Conservation (phyloP, 805 yeast genomes). For the Nematodospora valgi region DNA sequence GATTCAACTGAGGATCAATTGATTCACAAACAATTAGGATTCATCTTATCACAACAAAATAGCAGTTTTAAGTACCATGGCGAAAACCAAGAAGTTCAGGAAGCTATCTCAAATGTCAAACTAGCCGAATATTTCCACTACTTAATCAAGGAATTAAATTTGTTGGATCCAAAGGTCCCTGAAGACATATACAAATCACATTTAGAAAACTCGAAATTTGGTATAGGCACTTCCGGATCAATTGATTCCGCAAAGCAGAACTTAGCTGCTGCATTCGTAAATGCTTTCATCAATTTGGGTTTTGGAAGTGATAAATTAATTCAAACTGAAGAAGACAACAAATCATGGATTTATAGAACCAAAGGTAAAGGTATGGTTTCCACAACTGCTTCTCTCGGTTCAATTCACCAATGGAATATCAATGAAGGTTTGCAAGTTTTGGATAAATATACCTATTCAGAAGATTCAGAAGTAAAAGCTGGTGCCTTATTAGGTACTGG, state of each 20-base stretch:
- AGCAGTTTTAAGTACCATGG: slow-evolving; percentile 68
- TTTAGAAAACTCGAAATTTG: slow-evolving; percentile 66
- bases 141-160: slow-evolving; percentile 80
- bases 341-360: slow-evolving; percentile 86
- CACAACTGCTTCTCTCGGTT: slow-evolving; percentile 88
- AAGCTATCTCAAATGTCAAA: slow-evolving; percentile 75
- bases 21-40: slow-evolving; percentile 86
- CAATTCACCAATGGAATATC: slow-evolving; percentile 87
- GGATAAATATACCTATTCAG: slow-evolving; percentile 83
- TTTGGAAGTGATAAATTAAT: slow-evolving; percentile 81
- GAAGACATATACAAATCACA: slow-evolving; percentile 93
- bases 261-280: slow-evolving; percentile 91
- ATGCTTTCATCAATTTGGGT: slow-evolving; percentile 87
- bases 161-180: slow-evolving; percentile 87
- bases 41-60: slow-evolving; percentile 83
- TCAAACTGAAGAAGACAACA: slow-evolving; percentile 66
- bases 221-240: slow-evolving; percentile 52
- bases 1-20: slow-evolving; percentile 70
- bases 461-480: slow-evolving; percentile 85
- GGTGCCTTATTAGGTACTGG: slow-evolving; percentile 98
- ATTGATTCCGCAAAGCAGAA: slow-evolving; percentile 92
- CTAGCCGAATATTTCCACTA: slow-evolving; percentile 77
- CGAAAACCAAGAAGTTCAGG: slow-evolving; percentile 68
- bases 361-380: slow-evolving; percentile 89
- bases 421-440: slow-evolving; percentile 85